A percentile compares a stretch with the other conserved stretches of the same genome.
These are phyloP conservation scores for Orbilia ellipsospora DNA, from an alignment of 2,329 filamentous ascomycete species.

Conservation along the genomic window DNA sequence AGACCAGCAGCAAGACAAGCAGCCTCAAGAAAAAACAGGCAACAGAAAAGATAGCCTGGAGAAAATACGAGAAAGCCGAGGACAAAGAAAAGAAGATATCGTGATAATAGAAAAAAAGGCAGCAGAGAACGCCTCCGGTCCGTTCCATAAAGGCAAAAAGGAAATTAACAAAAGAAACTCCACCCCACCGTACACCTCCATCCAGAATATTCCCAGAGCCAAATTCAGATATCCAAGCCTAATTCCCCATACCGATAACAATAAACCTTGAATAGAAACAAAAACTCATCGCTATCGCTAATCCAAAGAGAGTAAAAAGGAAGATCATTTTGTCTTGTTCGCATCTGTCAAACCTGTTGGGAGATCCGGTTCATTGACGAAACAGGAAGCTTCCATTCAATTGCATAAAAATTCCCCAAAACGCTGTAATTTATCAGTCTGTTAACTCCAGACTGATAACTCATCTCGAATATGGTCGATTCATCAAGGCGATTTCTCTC, in stretches of 20 bases:
- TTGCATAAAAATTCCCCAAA: too few species aligned
- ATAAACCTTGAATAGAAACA: conserved; percentile 3
- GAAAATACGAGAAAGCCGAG: conserved; percentile 1
- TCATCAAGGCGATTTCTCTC: conserved; percentile 93
- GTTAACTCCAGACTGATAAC: too few species aligned
- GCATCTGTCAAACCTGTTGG: conserved; percentile 24
- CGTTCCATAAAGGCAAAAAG: background rate
- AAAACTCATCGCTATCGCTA: conserved; percentile 33
- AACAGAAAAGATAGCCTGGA: background rate
- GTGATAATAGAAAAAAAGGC: background rate
- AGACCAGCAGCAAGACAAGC: conserved; percentile 4
- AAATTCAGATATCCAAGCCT: conserved; percentile 17
- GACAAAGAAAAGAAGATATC: conserved; percentile 4
- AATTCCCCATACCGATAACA: conserved; percentile 13
- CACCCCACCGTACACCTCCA: background rate
- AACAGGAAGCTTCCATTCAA: background rate
- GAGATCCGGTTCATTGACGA: background rate
- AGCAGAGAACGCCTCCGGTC: conserved; percentile 7
- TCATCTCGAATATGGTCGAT: conserved; percentile 84
- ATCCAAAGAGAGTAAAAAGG: conserved; percentile 16
- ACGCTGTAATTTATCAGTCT: too few species aligned
- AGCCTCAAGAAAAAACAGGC: background rate
- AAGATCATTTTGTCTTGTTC: background rate
- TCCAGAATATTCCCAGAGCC: conserved; percentile 12
- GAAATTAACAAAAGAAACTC: conserved; percentile 23